phyloP scores from a whole-genome alignment of 257 asterid species.

The Primulina eburnea region DNA sequence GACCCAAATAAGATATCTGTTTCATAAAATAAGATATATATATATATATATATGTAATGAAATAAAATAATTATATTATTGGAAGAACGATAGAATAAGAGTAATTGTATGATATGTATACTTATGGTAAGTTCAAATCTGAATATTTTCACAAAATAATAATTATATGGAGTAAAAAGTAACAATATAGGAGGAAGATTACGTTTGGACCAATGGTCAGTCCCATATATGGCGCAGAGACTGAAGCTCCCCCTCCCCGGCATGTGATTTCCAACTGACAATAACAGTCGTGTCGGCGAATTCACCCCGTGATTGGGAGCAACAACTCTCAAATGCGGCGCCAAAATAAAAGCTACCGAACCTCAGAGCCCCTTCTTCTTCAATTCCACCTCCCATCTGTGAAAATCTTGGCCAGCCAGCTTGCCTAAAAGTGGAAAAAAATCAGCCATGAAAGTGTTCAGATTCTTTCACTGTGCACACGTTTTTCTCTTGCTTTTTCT shows the following conservation, averaged over 20 bases:
- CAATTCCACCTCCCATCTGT: conserved; percentile 15
- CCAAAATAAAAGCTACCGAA: conserved; percentile 7
- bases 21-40: too few relatives aligned
- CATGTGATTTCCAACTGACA: conserved; percentile 63
- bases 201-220: too few relatives aligned
- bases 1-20: too few relatives aligned
- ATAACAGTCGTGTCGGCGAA: conserved; percentile 38
- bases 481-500: conserved; percentile 24
- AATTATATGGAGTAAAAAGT: too few relatives aligned
- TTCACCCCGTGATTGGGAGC: conserved; percentile 23
- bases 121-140: too few relatives aligned
- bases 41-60: too few relatives aligned
- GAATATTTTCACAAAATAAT: too few relatives aligned
- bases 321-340: conserved; percentile 37
- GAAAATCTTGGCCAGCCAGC: background rate
- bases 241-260: conserved; percentile 29
- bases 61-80: too few relatives aligned
- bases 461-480: background rate
- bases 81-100: too few relatives aligned
- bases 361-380: background rate
- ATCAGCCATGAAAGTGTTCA: conserved; percentile 29
- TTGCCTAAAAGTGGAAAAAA: background rate
- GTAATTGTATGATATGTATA: too few relatives aligned
- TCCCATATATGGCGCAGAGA: background rate
- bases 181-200: too few relatives aligned